These are phyloP conservation scores for Antitrichia curtipendula DNA, from an alignment of 225 moss, liverwort and hornwort genomes.

Conservation along the genomic window DNA sequence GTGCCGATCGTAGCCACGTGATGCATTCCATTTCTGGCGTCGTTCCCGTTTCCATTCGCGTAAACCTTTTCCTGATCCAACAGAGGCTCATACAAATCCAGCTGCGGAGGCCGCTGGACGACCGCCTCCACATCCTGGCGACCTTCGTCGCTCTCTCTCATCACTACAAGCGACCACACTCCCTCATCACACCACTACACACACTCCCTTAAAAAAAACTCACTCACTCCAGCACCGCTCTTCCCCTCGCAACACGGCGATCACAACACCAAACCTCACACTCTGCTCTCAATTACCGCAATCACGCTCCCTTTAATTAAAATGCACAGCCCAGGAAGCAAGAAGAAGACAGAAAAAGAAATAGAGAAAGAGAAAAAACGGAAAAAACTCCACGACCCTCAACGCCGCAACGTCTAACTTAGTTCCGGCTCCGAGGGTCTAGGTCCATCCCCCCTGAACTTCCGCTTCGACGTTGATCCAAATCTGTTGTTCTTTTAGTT, in stretches of 20 bases:
- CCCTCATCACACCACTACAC: neutral
- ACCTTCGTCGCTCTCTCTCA: neutral
- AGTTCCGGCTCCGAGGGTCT: neutral
- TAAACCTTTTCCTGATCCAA: constrained; percentile 3
- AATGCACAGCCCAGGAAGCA: neutral
- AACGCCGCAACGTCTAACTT: neutral
- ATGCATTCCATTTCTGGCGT: neutral
- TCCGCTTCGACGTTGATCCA: neutral
- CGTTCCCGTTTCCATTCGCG: neutral
- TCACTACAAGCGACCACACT: neutral
- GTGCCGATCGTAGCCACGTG: constrained; percentile 42
- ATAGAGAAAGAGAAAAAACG: neutral
- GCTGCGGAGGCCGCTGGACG: constrained; percentile 6
- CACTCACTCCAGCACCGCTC: neutral
- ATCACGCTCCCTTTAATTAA: neutral
- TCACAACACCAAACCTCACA: neutral
- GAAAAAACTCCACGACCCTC: neutral
- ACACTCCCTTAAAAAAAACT: neutral
- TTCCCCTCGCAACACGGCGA: neutral
- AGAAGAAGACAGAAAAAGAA: neutral
- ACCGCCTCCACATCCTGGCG: neutral
- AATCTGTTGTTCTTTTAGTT: neutral
- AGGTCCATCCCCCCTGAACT: neutral
- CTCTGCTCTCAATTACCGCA: neutral
- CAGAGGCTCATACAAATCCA: constrained; percentile 33